Conservation (phyloP, 768 basidiomycete genomes). For the Butyriboletus loyo region DNA sequence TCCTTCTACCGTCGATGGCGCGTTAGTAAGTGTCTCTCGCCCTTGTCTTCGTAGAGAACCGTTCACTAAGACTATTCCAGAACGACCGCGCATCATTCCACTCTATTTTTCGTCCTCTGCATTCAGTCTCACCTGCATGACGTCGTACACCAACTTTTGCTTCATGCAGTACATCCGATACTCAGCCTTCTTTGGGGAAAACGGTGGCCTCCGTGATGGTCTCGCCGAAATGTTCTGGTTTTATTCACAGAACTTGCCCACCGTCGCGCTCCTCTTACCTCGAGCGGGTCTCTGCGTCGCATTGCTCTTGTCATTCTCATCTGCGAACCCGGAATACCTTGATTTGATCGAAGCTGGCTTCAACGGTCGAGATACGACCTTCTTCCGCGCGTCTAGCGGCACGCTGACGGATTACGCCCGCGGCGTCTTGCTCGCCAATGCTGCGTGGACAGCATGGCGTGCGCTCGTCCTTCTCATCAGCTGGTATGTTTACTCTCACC, state of each 20-base stretch:
- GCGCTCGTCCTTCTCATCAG: slow-evolving; percentile 63
- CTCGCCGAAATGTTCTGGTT: slow-evolving; percentile 84
- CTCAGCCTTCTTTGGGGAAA: slow-evolving; percentile 59
- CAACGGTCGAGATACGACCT: slow-evolving; percentile 63
- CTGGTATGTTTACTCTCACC: slow-evolving; percentile 43
- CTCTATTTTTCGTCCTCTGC: slow-evolving; percentile 81
- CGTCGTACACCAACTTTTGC: slow-evolving; percentile 80
- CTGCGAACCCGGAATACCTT: slow-evolving; percentile 45
- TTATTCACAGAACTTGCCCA: slow-evolving; percentile 83
- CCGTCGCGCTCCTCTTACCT: slow-evolving; percentile 77
- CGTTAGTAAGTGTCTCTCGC: slow-evolving; percentile 55
- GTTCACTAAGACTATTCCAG: slow-evolving; percentile 37
- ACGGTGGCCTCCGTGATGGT: slow-evolving; percentile 48
- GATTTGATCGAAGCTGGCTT: slow-evolving; percentile 47
- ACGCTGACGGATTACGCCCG: slow-evolving; percentile 71
- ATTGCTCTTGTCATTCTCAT: slow-evolving; percentile 63
- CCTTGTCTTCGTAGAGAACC: slow-evolving; percentile 15
- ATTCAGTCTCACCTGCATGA: slow-evolving; percentile 70
- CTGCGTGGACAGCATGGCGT: slow-evolving; percentile 79
- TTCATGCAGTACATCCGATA: slow-evolving; percentile 78
- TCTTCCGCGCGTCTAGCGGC: slow-evolving; percentile 63
- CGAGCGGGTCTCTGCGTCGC: slow-evolving; percentile 75
- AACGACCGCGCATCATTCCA: slow-evolving; percentile 78
- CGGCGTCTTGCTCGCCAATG: slow-evolving; percentile 78
- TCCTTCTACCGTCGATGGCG: slow-evolving; percentile 77